Percentiles rank a stretch among this genome's conserved stretches.
phyloP scores from a whole-genome alignment of 2,329 filamentous ascomycete genomes.

The Biscogniauxia mediterranea region DNA sequence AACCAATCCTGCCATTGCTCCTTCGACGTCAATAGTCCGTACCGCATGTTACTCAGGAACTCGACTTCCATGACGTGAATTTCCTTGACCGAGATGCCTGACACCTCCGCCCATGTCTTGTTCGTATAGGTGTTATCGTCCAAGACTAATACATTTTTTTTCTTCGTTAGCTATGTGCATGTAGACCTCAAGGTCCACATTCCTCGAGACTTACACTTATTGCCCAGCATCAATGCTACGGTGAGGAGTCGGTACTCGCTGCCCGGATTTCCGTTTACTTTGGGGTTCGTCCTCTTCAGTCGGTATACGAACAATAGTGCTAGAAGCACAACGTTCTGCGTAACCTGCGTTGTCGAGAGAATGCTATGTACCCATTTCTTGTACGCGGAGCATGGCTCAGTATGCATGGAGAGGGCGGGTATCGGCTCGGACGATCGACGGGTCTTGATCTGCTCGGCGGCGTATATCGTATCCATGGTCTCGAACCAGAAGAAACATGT shows the following conservation, averaged over 20 bases:
- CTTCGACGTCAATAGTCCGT: constrained; percentile 83
- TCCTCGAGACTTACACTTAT: constrained; percentile 69
- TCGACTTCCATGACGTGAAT: constrained; percentile 99
- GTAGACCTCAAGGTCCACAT: not conserved
- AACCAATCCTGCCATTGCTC: constrained; percentile 89
- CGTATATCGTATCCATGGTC: constrained; percentile 72
- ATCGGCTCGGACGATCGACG: constrained; percentile 36
- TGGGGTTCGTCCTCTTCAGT: constrained; percentile 84
- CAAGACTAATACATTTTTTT: constrained; percentile 55
- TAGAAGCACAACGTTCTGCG: constrained; percentile 89
- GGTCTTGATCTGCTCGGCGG: constrained; percentile 62
- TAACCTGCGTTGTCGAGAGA: constrained; percentile 90
- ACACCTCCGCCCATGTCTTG: constrained; percentile 99
- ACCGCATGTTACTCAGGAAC: constrained; percentile 97
- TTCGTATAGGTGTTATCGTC: constrained; percentile 99
- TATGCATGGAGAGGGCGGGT: constrained; percentile 62
- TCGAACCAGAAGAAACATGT: constrained; percentile 99
- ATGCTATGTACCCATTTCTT: constrained; percentile 92
- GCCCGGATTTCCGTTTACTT: constrained; percentile 84
- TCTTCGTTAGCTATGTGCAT: constrained; percentile 8
- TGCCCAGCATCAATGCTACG: constrained; percentile 94
- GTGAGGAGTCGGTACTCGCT: constrained; percentile 93
- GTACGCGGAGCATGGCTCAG: constrained; percentile 76
- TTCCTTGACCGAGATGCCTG: constrained; percentile 86
- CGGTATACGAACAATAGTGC: constrained; percentile 91